phyloP scores from a whole-genome alignment of 257 asterid genomes.

The Lantana camara region DNA sequence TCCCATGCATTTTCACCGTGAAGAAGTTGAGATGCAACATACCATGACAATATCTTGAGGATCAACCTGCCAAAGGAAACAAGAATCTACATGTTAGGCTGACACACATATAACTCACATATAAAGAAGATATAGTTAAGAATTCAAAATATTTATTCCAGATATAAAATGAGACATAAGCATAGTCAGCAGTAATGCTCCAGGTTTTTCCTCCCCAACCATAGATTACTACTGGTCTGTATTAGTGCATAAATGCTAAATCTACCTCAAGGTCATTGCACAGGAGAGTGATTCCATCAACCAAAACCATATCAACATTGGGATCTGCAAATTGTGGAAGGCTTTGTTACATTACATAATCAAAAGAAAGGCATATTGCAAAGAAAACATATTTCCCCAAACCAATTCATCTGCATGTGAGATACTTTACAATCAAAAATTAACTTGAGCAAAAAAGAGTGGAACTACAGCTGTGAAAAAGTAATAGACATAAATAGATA shows the following conservation, averaged over 20 bases:
- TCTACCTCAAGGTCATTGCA: slow-evolving; percentile 57
- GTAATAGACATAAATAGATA: neutral
- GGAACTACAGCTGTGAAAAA: neutral
- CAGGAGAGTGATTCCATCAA: slow-evolving; percentile 52
- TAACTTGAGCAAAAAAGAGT: neutral
- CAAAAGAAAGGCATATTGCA: neutral
- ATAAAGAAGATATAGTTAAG: neutral
- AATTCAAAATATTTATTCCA: neutral
- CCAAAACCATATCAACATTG: slow-evolving; percentile 53
- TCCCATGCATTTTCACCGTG: neutral
- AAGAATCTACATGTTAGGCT: neutral
- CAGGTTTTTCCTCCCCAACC: neutral
- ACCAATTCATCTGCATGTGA: neutral
- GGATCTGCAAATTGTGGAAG: neutral
- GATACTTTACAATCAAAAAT: neutral
- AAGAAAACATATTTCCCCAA: neutral
- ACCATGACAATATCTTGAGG: slow-evolving; percentile 25
- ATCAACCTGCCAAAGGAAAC: slow-evolving; percentile 21
- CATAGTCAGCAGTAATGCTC: neutral
- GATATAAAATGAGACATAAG: neutral
- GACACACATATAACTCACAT: neutral
- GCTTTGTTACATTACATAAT: neutral
- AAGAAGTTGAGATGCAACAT: neutral
- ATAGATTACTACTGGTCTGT: neutral
- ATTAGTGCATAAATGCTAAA: neutral